Evolutionary conservation across 768 basidiomycete species (phyloP).

Genomic region (Pleurotus tuoliensis): DNA sequence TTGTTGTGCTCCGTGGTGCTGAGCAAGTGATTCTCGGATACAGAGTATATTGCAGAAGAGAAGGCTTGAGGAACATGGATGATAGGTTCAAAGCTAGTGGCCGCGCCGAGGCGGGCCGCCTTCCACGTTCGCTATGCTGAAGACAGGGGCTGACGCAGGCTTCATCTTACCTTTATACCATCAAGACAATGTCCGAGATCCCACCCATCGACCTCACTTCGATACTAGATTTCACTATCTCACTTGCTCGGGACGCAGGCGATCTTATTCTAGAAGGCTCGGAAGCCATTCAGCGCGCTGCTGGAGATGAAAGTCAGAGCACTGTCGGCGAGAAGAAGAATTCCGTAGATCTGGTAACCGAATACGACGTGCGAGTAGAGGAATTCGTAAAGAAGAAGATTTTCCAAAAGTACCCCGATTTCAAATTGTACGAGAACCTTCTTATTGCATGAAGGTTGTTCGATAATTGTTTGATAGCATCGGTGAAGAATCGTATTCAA

Average conservation of each 20-base stretch:
- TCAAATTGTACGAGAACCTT: conserved; percentile 65
- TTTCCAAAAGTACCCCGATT: conserved; percentile 60
- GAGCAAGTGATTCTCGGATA: too few species aligned
- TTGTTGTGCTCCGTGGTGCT: too few species aligned
- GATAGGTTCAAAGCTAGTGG: too few species aligned
- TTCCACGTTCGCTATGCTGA: too few species aligned
- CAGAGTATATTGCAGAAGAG: too few species aligned
- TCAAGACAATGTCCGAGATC: neutral
- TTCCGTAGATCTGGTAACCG: conserved; percentile 90
- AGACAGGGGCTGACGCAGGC: too few species aligned
- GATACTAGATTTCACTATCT: conserved; percentile 64
- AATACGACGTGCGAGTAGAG: conserved; percentile 91
- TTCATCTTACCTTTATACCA: too few species aligned
- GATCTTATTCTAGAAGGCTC: conserved; percentile 74
- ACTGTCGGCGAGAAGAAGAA: conserved; percentile 78
- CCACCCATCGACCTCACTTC: conserved; percentile 41
- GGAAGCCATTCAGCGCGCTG: conserved; percentile 57
- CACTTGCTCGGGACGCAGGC: conserved; percentile 75
- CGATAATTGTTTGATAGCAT: conserved; percentile 46
- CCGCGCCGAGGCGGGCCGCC: too few species aligned
- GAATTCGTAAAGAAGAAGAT: conserved; percentile 75
- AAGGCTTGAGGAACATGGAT: too few species aligned
- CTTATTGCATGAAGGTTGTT: neutral
- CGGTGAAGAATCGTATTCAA: conserved; percentile 89
- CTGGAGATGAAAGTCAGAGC: conserved; percentile 44